These are phyloP conservation scores for Colletotrichum karsti DNA, from an alignment of 2,329 filamentous ascomycete species.

Conservation along the genomic window DNA sequence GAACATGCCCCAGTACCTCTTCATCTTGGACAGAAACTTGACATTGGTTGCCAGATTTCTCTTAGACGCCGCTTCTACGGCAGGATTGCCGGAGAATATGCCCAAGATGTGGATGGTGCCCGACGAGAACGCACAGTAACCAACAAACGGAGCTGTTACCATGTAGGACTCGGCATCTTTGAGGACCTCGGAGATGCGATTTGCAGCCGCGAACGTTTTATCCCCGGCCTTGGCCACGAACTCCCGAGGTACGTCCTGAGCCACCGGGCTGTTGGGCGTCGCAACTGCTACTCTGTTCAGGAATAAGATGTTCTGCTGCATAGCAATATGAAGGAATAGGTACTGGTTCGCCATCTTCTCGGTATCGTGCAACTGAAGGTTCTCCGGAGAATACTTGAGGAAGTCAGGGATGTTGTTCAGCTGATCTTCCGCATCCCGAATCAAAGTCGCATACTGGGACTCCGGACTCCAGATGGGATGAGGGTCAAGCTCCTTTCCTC, in stretches of 20 bases:
- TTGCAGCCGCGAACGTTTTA: conserved; percentile 84
- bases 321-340: conserved; percentile 87
- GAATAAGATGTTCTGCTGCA: conserved; percentile 90
- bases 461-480: conserved; percentile 83
- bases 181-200: conserved; percentile 84
- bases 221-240: conserved; percentile 81
- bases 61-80: conserved; percentile 81
- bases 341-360: conserved; percentile 92
- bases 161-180: conserved; percentile 82
- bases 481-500: conserved; percentile 81
- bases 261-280: conserved; percentile 69
- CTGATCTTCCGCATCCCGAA: conserved; percentile 76
- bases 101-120: conserved; percentile 95
- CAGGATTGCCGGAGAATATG: conserved; percentile 84
- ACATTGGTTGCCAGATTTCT: conserved; percentile 88
- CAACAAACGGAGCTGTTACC: conserved; percentile 89
- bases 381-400: conserved; percentile 81
- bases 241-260: conserved; percentile 76
- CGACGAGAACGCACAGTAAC: conserved; percentile 93
- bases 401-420: conserved; percentile 72
- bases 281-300: conserved; percentile 88
- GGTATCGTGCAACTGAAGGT: conserved; percentile 83
- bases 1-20: conserved; percentile 98
- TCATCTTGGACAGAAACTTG: conserved; percentile 92
- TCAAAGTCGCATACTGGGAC: conserved; percentile 79